These are phyloP conservation scores for Chaetomium cochliodes DNA, from an alignment of 495 filamentous ascomycete species.

Conservation along the genomic window DNA sequence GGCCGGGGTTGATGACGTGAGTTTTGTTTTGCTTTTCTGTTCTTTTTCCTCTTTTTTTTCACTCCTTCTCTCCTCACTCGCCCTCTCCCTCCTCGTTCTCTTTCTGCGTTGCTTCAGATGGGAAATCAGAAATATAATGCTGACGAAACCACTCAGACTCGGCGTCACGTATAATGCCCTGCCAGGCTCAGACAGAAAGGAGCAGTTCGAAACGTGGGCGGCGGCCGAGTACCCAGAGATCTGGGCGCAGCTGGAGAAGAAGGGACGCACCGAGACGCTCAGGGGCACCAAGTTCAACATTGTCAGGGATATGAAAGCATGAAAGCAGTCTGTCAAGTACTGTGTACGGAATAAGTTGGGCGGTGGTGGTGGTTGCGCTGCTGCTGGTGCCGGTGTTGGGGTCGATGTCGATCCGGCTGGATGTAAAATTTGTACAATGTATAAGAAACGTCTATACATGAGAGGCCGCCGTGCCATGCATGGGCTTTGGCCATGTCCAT, in stretches of 20 bases:
- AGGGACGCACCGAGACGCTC: slow-evolving; percentile 41
- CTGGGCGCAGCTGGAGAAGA: slow-evolving; percentile 63
- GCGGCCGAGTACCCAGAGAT: slow-evolving; percentile 60
- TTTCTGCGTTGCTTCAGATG: background rate
- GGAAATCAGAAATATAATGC: background rate
- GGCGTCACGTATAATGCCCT: slow-evolving; percentile 72
- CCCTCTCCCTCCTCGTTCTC: background rate
- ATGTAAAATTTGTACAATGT: slow-evolving; percentile 20
- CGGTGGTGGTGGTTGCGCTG: no score
- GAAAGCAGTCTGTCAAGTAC: slow-evolving; percentile 13
- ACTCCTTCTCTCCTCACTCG: background rate
- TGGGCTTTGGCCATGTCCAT: background rate
- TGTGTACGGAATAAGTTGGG: background rate
- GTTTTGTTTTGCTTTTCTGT: slow-evolving; percentile 38
- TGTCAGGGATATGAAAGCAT: slow-evolving; percentile 45
- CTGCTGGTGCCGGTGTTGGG: background rate
- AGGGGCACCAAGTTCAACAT: slow-evolving; percentile 46
- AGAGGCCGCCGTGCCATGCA: background rate
- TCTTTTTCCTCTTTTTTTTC: slow-evolving; percentile 27
- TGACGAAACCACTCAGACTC: slow-evolving; percentile 48
- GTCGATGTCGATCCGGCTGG: slow-evolving; percentile 23
- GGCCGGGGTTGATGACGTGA: slow-evolving; percentile 68
- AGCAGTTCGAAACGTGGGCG: slow-evolving; percentile 71
- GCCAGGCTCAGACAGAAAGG: slow-evolving; percentile 57
- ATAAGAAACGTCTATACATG: slow-evolving; percentile 8